A percentile compares a stretch with the other conserved stretches of the same genome.
phyloP scores from a whole-genome alignment of 2,329 filamentous ascomycete species.

The Cladosporium sp. region DNA sequence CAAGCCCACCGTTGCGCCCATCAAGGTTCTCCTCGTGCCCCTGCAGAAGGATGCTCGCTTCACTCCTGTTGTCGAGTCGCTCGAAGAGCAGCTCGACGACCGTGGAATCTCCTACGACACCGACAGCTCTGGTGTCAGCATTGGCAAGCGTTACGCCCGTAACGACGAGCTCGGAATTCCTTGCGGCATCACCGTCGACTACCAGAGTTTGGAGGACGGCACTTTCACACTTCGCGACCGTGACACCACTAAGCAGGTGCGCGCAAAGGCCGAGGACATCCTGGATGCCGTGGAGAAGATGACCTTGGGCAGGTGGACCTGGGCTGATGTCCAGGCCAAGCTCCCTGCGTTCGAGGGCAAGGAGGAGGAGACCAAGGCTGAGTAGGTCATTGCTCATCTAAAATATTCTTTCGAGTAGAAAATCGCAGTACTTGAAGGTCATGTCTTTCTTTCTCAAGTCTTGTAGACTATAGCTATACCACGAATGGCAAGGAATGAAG shows the following conservation, averaged over 20 bases:
- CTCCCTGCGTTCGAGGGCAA: conserved; percentile 84
- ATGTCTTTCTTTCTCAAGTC: neutral
- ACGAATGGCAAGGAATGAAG: neutral
- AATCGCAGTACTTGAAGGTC: neutral
- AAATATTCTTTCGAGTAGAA: neutral
- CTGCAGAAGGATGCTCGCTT: conserved; percentile 81
- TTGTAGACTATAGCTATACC: neutral
- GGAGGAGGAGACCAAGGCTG: conserved; percentile 48
- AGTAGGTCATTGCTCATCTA: conserved; percentile 18
- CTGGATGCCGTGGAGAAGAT: conserved; percentile 68
- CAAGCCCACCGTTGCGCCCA: conserved; percentile 79
- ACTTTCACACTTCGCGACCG: conserved; percentile 86
- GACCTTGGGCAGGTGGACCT: conserved; percentile 63
- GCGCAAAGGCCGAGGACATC: conserved; percentile 78
- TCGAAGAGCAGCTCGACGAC: conserved; percentile 74
- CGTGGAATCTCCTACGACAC: conserved; percentile 79
- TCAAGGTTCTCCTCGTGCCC: conserved; percentile 90
- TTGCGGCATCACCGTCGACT: conserved; percentile 91
- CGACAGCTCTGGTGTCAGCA: conserved; percentile 86
- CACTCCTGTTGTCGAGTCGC: conserved; percentile 69
- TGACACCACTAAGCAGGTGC: conserved; percentile 87
- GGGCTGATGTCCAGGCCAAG: conserved; percentile 71
- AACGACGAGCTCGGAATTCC: conserved; percentile 96
- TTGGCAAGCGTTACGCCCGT: conserved; percentile 90
- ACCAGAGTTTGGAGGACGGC: conserved; percentile 87